These are phyloP conservation scores for Caloboletus inedulis DNA, from an alignment of 1,284 basidiomycete genomes.

Conservation along the genomic window DNA sequence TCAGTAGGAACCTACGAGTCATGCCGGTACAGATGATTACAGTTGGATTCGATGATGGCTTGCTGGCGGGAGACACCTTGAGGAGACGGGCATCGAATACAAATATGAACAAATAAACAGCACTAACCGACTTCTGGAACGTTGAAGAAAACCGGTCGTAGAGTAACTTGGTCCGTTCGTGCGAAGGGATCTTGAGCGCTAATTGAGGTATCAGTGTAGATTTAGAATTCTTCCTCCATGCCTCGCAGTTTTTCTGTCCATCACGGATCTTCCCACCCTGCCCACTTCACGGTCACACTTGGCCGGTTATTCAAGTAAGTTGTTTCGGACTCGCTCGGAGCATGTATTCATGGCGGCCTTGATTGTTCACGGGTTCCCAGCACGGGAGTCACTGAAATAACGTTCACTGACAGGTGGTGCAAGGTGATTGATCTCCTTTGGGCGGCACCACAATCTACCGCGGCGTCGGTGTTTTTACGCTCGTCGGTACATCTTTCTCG, in stretches of 20 bases:
- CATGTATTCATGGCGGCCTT: slow-evolving; percentile 3
- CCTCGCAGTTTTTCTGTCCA: background rate
- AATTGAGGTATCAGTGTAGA: slow-evolving; percentile 10
- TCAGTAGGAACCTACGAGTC: slow-evolving; percentile 45
- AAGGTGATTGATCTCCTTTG: slow-evolving; percentile 11
- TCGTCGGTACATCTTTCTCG: slow-evolving; percentile 12
- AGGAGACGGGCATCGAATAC: background rate
- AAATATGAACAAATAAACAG: slow-evolving; percentile 30
- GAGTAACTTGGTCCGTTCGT: background rate
- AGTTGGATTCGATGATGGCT: slow-evolving; percentile 8
- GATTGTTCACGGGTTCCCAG: slow-evolving; percentile 7
- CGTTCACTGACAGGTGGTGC: slow-evolving; percentile 13
- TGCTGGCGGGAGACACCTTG: background rate
- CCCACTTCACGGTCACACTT: slow-evolving; percentile 8
- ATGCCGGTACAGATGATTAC: slow-evolving; percentile 30
- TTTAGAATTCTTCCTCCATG: slow-evolving; percentile 12
- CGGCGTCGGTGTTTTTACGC: slow-evolving; percentile 7
- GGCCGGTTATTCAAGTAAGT: slow-evolving; percentile 18
- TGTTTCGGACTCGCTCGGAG: slow-evolving; percentile 15
- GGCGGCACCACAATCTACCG: slow-evolving; percentile 3
- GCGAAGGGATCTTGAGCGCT: slow-evolving; percentile 18
- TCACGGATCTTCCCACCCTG: slow-evolving; percentile 20
- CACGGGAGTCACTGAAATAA: slow-evolving; percentile 9
- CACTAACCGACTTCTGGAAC: slow-evolving; percentile 1
- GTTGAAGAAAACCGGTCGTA: slow-evolving; percentile 4